Evolutionary conservation across 2,329 filamentous ascomycete genomes (phyloP), one percentile per base, ranked within the genome.

Genomic region (Chaetoscypha palmicola): DNA sequence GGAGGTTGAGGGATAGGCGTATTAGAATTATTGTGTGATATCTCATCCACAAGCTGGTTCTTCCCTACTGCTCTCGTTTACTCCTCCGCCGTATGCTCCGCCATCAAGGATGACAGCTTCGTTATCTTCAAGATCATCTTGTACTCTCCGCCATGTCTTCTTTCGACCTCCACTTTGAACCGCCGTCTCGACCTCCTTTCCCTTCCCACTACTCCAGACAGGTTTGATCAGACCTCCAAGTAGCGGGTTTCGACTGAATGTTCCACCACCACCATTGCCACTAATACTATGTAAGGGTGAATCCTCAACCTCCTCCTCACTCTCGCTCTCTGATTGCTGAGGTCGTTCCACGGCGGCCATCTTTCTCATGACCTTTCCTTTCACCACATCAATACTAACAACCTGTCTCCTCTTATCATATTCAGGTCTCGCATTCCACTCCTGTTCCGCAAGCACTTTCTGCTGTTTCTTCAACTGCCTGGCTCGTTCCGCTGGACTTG

Each of bases 361-460:
- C 35, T 51, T 58, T 54, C 60, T 63, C 5, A 63, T 50, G 7
- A 85, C 70, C 47, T 77, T 82, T 1, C 79, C 79, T 2, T 75
- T 77, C 38, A 76, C 77, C 7, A 86, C 64, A 63, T 86, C 81
- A 50, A 86, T 74, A 55, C 77, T 82, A 49, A 84, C 78, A 2
- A 87, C 77, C 4, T 83, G 74, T 52, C 72, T 74, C 51, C 79
- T 72, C 68, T 82, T 86, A 66, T 87, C 83, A 63, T 79, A 86
- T 50, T 85, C 82, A 0, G 81, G 81, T 36, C 73, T 68, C 7
- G 77, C 73, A 54, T 77, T 76, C 71, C 82, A 84, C 47, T 85
- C 79, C 63, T 83, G 73, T 58, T 86, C 81, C 8, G 80, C 68
- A 43, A 84, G 62, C 2, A 83, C 71, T 48, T 77, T 78, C 63